phyloP scores from a whole-genome alignment of 2,329 filamentous ascomycete species.

The Nothophaeocryptopus gaeumannii region DNA sequence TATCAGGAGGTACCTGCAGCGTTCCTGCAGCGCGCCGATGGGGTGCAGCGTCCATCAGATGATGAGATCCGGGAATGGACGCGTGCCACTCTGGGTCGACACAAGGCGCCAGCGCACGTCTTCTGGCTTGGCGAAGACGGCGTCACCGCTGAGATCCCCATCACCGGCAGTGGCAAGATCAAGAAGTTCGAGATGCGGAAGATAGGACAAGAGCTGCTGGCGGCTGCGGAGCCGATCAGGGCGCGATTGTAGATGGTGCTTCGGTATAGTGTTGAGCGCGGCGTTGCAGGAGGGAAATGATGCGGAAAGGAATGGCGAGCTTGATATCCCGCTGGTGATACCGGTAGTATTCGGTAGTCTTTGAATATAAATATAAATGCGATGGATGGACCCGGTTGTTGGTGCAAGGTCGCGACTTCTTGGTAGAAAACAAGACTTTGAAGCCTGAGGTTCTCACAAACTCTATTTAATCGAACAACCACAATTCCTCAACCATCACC shows the following conservation, averaged over 20 bases:
- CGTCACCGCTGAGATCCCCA: conserved; percentile 35
- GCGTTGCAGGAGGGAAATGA: too few species aligned
- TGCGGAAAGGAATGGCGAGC: too few species aligned
- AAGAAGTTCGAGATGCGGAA: conserved; percentile 40
- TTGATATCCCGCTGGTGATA: too few species aligned
- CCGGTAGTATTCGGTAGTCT: too few species aligned
- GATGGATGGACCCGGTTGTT: too few species aligned
- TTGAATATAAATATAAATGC: too few species aligned
- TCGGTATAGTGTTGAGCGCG: too few species aligned
- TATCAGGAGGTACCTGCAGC: conserved; percentile 34
- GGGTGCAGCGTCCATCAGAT: conserved; percentile 7
- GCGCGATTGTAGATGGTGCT: conserved; percentile 8
- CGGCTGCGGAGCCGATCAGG: conserved; percentile 1
- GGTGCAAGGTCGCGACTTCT: too few species aligned
- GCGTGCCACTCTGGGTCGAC: conserved; percentile 15
- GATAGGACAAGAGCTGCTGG: conserved; percentile 23
- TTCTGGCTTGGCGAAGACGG: conserved; percentile 66
- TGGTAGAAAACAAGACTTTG: too few species aligned
- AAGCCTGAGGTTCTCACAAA: neutral
- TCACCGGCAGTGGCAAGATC: conserved; percentile 47
- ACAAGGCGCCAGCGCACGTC: conserved; percentile 63
- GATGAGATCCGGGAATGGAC: conserved; percentile 16
- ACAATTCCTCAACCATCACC: neutral
- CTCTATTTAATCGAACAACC: neutral
- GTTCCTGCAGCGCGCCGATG: conserved; percentile 34